Percentiles rank a stretch among this genome's conserved stretches.
Evolutionary conservation across 2,329 filamentous ascomycete genomes (phyloP).

Genomic region (Teratosphaeria zuluensis): DNA sequence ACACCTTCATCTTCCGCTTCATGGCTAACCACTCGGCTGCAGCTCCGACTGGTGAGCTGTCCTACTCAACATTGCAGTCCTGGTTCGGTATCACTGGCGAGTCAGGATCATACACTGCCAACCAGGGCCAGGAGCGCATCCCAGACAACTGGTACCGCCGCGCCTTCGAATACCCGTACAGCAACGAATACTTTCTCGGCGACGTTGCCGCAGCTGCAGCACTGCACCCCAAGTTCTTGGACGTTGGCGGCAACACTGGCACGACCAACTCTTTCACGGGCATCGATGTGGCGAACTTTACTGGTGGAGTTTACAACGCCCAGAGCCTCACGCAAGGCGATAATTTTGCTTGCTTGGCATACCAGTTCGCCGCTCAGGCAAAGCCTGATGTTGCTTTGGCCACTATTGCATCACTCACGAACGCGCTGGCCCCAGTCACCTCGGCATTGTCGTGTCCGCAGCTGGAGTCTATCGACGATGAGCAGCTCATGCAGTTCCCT

Average conservation of each 20-base stretch:
- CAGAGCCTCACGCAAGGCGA: constrained; percentile 18
- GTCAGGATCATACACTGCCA: constrained; percentile 11
- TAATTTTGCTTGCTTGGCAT: constrained; percentile 29
- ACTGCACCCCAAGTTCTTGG: constrained; percentile 23
- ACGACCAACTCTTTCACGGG: constrained; percentile 27
- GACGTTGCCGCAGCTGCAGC: constrained; percentile 14
- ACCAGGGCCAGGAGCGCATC: constrained; percentile 16
- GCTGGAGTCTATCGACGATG: constrained; percentile 17
- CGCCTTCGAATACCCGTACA: constrained; percentile 20
- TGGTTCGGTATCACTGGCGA: constrained; percentile 17
- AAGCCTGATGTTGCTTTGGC: constrained; percentile 18
- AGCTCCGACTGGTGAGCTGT: constrained; percentile 13
- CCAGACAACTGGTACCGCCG: constrained; percentile 24
- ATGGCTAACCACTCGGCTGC: constrained; percentile 20
- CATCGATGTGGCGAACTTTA: constrained; percentile 27
- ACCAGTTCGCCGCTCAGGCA: constrained; percentile 26
- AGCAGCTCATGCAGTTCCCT: constrained; percentile 19
- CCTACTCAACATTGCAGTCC: constrained; percentile 11
- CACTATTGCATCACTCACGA: constrained; percentile 2
- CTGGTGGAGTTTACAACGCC: constrained; percentile 34
- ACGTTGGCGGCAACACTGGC: constrained; percentile 24
- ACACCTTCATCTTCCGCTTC: constrained; percentile 21
- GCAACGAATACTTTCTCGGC: constrained; percentile 20
- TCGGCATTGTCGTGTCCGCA: constrained; percentile 18
- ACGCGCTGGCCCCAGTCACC: constrained; percentile 8